Base-by-base conservation (phyloP, 495 filamentous ascomycete species). In the Penicillium parvum region DNA sequence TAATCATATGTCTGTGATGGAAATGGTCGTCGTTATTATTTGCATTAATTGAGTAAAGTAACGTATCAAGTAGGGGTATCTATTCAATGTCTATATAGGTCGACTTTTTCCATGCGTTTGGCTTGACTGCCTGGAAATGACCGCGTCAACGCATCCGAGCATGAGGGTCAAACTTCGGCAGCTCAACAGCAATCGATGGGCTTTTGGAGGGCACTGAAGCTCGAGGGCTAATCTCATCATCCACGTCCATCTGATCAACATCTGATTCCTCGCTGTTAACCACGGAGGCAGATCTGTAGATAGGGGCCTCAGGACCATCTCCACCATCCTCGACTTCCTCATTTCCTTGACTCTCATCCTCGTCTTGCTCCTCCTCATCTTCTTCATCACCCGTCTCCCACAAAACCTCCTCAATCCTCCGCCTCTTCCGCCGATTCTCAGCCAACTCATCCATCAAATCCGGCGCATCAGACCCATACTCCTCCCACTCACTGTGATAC, bases 401-500 rank as follows among this genome's bases (percentile, higher is more conserved):
- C 2, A 35, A 2, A n/a, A 20, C n/a, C 16, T 32, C 40, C 5
- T 58, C 47, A 40, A 55, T 12, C 10, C 59, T 53, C 16, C 61
- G 50, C 34, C 63, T 50, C 40, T 75, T 72, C 9, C 29, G 55
- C 32, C 48, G 52, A 45, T 69, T 63, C 36, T 55, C 47, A 5
- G 40, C 47, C 43, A 75, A 43, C 2, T 64, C 60, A 18, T 63
- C 65, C 4, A 56, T 53, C 1, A 65, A 28, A 20, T 65, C 61
- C 4, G 52, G 42, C 0, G 62, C 34, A 11, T 58, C 64, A 26
- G 51, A 43, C 2, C 68, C 65, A 19, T 68, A 66, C 9, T 61
- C 63, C 53, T 79, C 77, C 77, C 77, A 81, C 19, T 72, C 66
- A 38, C 59, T 66, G 23, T 58, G 63, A 44, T 70, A 74, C 15